Conservation (phyloP, 208 protist species). For the Leishmania arabica region DNA sequence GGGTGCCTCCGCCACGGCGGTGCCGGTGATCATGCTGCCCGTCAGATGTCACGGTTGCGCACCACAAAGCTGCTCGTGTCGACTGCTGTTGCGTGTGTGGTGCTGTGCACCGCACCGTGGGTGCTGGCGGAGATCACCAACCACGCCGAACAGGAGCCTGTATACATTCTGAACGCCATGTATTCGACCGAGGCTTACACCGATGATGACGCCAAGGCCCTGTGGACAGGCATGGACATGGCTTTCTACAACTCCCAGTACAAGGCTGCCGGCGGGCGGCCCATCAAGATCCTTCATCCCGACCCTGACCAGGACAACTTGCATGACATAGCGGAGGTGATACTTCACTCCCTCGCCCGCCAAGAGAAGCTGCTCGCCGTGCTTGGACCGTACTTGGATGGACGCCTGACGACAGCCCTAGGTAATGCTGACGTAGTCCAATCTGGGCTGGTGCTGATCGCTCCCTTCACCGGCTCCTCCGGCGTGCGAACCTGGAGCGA, state of each 20-base stretch:
- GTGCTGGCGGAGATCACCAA: not conserved
- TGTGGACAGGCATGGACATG: slow-evolving; percentile 28
- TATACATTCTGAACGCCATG: slow-evolving; percentile 25
- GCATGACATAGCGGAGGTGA: slow-evolving; percentile 1
- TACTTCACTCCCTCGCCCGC: not conserved
- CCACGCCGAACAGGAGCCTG: not conserved
- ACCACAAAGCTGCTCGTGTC: not conserved
- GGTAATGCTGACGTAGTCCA: not conserved
- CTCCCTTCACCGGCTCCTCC: slow-evolving; percentile 45
- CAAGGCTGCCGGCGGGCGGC: slow-evolving; percentile 8
- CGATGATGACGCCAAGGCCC: slow-evolving; percentile 7
- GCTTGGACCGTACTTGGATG: slow-evolving; percentile 38
- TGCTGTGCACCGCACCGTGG: not conserved
- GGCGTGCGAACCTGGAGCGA: slow-evolving; percentile 36
- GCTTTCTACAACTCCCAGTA: slow-evolving; percentile 29
- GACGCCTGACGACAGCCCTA: slow-evolving; percentile 3
- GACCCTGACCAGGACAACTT: not conserved
- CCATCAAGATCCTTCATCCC: slow-evolving; percentile 20
- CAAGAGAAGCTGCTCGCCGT: slow-evolving; percentile 16
- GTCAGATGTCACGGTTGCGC: not conserved
- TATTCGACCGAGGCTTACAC: not conserved
- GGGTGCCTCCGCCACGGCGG: not conserved
- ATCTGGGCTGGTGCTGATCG: slow-evolving; percentile 31
- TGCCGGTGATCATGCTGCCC: not conserved
- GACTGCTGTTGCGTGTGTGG: not conserved